Conservation (phyloP, 306 rosid species). For the cucumber (Cucumis sativus) region DNA sequence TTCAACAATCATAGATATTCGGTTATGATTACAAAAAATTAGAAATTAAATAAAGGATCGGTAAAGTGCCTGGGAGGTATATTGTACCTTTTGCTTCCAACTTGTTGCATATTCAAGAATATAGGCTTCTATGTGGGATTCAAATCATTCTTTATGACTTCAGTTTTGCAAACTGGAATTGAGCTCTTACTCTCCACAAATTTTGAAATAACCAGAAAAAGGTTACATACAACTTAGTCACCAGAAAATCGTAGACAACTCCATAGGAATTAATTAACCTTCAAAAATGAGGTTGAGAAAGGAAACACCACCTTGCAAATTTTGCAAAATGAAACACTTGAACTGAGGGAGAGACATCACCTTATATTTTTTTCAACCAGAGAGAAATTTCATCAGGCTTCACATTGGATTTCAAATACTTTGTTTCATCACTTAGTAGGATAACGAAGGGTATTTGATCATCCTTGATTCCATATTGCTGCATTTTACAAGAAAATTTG, state of each 20-base stretch:
- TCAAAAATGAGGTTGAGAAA: not conserved
- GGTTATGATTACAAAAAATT: no score
- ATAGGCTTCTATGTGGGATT: conserved; percentile 77
- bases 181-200: conserved; percentile 49
- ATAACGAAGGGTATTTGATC: conserved; percentile 65
- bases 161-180: conserved; percentile 89
- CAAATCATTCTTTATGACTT: conserved; percentile 80
- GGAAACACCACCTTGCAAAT: not conserved
- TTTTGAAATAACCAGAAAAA: conserved; percentile 76
- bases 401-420: conserved; percentile 60
- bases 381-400: conserved; percentile 48
- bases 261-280: not conserved
- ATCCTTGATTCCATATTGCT: conserved; percentile 76
- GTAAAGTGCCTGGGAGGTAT: not conserved
- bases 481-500: conserved; percentile 11
- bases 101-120: conserved; percentile 81
- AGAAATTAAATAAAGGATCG: not conserved
- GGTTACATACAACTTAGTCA: conserved; percentile 48
- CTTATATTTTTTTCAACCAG: conserved; percentile 83
- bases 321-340: not conserved
- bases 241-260: not conserved
- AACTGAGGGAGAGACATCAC: conserved; percentile 23
- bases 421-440: conserved; percentile 51
- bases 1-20: not conserved
- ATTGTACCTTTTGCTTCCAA: conserved; percentile 91